Evolutionary conservation across 164 flowering plant genomes (phyloP), one percentile per base, ranked within the genome.

Genomic region (Aristolochia contorta): DNA sequence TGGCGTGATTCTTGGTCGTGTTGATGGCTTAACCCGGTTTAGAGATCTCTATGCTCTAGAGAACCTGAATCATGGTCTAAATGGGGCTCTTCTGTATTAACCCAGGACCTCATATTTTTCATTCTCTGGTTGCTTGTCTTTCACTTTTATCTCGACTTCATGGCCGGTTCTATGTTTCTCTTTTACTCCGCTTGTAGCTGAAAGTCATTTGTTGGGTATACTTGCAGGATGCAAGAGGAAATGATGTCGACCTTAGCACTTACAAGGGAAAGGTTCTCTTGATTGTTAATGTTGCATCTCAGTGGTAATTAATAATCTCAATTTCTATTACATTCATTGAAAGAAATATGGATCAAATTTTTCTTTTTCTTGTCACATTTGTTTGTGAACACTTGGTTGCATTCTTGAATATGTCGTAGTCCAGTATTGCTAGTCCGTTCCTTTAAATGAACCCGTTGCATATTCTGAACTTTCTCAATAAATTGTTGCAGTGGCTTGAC

Each of bases 261-360:
- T 88, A 85, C 75, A 85, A 82, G 70, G 96, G 96, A 24, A 88
- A 85, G 71, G 85, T 73, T 64, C 76, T 85, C 23, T 64, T 88
- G 80, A 78, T 84, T 72, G 90, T 88, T 57, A 85, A 88, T 69
- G 92, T 88, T 61, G 96, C 90, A 22, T 88, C 96, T 4, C 79
- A 88, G 58, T 88, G 96, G 96, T 85, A 78, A 1, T 12, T 45
- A 12, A 30, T 33, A 25, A 18, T 14, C 54, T 54, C 32, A 18
- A 25, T 48, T 14, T 18, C 5, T 22, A n/a, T 16, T 19, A 13
- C 14, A 27, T 52, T 30, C 48, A n/a, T n/a, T n/a, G n/a, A n/a
- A n/a, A n/a, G n/a, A n/a, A n/a, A n/a, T n/a, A n/a, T n/a, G n/a
- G n/a, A n/a, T n/a, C n/a, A n/a, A n/a, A n/a, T n/a, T n/a, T n/a